A percentile compares a stretch with the other conserved stretches of the same genome.
Evolutionary conservation across 2,329 filamentous ascomycete genomes (phyloP).

Genomic region (Mariannaea elegans): DNA sequence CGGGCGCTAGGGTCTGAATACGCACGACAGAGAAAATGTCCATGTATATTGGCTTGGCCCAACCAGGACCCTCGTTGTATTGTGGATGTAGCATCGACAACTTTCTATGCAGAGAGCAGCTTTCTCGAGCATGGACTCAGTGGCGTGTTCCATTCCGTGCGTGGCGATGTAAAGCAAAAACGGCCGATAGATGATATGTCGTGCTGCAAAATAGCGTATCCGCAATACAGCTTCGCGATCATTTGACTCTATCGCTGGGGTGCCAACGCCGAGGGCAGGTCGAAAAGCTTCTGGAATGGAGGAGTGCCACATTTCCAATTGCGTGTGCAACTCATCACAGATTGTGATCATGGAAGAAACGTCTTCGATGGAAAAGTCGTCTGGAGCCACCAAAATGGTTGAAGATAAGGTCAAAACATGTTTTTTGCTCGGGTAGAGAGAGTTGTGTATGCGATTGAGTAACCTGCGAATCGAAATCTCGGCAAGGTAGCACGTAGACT

Average conservation of each 20-base stretch:
- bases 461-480: constrained; percentile 45
- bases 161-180: constrained; percentile 44
- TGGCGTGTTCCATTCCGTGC: constrained; percentile 20
- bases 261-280: constrained; percentile 33
- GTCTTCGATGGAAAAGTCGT: constrained; percentile 41
- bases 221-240: constrained; percentile 40
- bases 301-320: constrained; percentile 43
- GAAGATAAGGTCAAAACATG: constrained; percentile 36
- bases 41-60: constrained; percentile 46
- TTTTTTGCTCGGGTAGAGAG: constrained; percentile 41
- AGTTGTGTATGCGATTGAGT: constrained; percentile 46
- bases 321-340: constrained; percentile 43
- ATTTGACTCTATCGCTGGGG: constrained; percentile 27
- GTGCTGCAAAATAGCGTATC: constrained; percentile 45
- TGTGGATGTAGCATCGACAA: constrained; percentile 42
- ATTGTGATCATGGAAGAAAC: constrained; percentile 39
- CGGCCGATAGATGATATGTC: constrained; percentile 46
- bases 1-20: no score
- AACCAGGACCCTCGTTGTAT: constrained; percentile 38
- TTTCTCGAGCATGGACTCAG: constrained; percentile 39
- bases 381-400: constrained; percentile 34
- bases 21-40: constrained; percentile 46
- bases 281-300: constrained; percentile 44
- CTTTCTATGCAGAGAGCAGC: constrained; percentile 44
- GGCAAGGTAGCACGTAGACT: constrained; percentile 42